Conservation (phyloP, 2,329 filamentous ascomycete species). For the Sclerotinia glacialis region DNA sequence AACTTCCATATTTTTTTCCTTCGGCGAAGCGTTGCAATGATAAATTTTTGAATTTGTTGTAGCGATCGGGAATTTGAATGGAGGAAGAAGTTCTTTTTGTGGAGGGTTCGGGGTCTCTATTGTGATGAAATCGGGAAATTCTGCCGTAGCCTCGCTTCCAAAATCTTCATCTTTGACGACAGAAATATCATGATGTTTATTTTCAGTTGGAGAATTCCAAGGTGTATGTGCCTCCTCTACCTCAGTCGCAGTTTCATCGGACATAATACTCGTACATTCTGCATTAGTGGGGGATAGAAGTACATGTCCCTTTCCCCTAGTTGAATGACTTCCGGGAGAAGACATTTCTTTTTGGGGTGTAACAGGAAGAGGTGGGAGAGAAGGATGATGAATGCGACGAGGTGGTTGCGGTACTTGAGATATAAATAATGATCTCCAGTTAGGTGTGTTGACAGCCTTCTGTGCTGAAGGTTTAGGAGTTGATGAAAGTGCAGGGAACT, state of each 20-base stretch:
- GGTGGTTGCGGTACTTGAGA: neutral
- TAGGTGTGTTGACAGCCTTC: neutral
- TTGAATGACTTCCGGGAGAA: neutral
- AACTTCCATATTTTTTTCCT: neutral
- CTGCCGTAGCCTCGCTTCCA: neutral
- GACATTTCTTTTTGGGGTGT: neutral
- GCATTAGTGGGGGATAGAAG: neutral
- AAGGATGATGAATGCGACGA: neutral
- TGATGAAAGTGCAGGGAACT: slow-evolving; percentile 12
- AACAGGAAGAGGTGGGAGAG: neutral
- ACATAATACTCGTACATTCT: slow-evolving; percentile 16
- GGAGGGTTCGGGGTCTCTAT: neutral
- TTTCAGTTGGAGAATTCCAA: slow-evolving; percentile 9
- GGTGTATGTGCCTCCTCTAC: neutral
- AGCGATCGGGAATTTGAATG: neutral
- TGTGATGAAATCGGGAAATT: neutral
- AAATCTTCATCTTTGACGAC: neutral
- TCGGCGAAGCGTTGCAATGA: neutral
- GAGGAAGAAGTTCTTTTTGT: slow-evolving; percentile 4
- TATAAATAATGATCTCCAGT: slow-evolving; percentile 13
- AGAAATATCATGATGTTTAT: neutral
- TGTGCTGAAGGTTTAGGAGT: neutral
- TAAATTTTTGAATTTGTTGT: too few relatives aligned
- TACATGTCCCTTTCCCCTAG: neutral
- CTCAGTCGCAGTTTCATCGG: neutral